Base-by-base conservation (phyloP, 106 monocot genomes). In the Posidonia australis region DNA sequence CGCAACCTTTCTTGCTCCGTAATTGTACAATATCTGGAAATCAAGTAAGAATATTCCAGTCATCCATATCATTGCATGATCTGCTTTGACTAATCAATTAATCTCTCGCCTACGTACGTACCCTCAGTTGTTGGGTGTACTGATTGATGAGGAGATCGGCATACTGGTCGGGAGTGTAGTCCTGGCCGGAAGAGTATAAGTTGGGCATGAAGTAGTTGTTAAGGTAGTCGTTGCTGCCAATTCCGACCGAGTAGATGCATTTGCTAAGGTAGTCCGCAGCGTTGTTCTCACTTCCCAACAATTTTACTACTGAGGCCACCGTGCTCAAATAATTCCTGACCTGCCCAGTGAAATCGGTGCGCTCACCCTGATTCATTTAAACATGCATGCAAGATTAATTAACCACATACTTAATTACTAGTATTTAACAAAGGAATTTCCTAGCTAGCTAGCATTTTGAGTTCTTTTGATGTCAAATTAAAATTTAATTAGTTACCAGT, bases 121-220 rank as follows among this genome's bases (percentile, higher is more conserved):
- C 79, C 74, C 51, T 79, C 10, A 79, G 29, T 67, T 96, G 94
- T 53, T 82, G 71, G 9, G 79, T 72, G 54, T 90, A 98, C 44
- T 86, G 78, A 7, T 82, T 49, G 72, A 77, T 47, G 51, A 98
- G 86, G 41, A 64, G 79, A 27, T 82, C 77, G 32, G 90, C 96
- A 58, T 76, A 98, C 25, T 84, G 80, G 24, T 81, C 76, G 2
- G 90, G 80, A 10, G 76, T 81, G 82, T 81, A 98, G 16, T 79
- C 80, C 10, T 58, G 65, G 61, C 87, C 76, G 54, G 84, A 74
- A 17, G 74, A 31, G 81, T 98, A 90, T 12, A 78, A 1, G 2
- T 71, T 45, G 1, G 96, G 90, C 90, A 98, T 90, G 82, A 98
- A 98, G 76, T 98, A 98, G 79, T 98, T 98, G 80, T 98, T 98